A percentile compares a stretch with the other conserved stretches of the same genome.
phyloP scores from a whole-genome alignment of 2,329 filamentous ascomycete genomes.

The Bretziella fagacearum region DNA sequence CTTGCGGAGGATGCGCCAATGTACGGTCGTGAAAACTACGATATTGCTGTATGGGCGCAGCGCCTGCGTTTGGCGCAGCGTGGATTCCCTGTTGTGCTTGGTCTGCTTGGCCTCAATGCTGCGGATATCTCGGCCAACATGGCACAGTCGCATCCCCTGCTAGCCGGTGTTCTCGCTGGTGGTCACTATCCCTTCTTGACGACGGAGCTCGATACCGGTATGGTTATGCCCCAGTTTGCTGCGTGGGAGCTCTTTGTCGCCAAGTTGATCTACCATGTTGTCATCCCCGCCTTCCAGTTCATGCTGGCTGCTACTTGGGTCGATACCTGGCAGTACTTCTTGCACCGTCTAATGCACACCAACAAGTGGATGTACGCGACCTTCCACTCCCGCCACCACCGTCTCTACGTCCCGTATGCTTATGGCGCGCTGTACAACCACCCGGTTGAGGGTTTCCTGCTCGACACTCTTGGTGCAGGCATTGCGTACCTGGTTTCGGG shows the following conservation, averaged over 20 bases:
- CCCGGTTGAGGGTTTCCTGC: conserved; percentile 78
- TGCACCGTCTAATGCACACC: conserved; percentile 91
- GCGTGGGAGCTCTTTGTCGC: conserved; percentile 64
- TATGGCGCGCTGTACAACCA: conserved; percentile 97
- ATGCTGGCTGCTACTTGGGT: conserved; percentile 55
- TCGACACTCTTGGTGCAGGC: conserved; percentile 79
- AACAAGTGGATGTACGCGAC: conserved; percentile 93
- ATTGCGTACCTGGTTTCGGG: conserved; percentile 65
- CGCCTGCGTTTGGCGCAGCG: conserved; percentile 64
- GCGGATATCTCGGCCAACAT: conserved; percentile 58
- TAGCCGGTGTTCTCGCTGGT: conserved; percentile 61
- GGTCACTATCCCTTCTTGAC: conserved; percentile 62
- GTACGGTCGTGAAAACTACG: conserved; percentile 63
- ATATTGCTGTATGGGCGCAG: conserved; percentile 79
- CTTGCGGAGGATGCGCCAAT: conserved; percentile 58
- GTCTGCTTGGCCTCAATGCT: conserved; percentile 60
- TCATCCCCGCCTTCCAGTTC: conserved; percentile 66
- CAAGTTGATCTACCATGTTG: conserved; percentile 60
- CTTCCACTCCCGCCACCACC: conserved; percentile 90
- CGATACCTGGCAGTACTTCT: conserved; percentile 97
- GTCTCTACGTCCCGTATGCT: conserved; percentile 92
- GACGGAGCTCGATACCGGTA: conserved; percentile 36
- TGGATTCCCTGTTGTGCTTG: conserved; percentile 55
- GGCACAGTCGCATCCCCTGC: conserved; percentile 49
- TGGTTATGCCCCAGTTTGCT: conserved; percentile 55